Evolutionary conservation across 345 rosid species (phyloP).

Genomic region (Erysimum cheiranthoides): DNA sequence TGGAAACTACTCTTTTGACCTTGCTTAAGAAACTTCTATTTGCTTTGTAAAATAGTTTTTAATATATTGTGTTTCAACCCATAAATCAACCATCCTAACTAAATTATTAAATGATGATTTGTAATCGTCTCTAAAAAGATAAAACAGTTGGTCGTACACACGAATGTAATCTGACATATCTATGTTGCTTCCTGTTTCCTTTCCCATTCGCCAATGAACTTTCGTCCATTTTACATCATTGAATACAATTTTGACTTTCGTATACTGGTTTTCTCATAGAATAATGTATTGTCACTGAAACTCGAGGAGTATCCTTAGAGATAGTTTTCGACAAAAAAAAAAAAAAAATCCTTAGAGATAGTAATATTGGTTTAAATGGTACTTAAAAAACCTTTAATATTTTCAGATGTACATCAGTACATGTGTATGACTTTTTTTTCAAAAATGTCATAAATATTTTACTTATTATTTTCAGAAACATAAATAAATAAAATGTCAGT

Average conservation of each 20-base stretch:
- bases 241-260: neutral
- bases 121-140: constrained; percentile 14
- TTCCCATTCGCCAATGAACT: neutral
- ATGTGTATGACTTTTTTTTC: no score
- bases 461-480: neutral
- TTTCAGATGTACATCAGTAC: no score
- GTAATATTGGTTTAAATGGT: no score
- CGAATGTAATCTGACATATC: neutral
- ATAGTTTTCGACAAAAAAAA: no score
- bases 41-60: neutral
- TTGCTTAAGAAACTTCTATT: constrained; percentile 6
- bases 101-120: neutral
- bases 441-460: no score
- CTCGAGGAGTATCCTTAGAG: no score
- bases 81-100: constrained; percentile 9
- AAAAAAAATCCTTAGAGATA: no score
- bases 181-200: constrained; percentile 19
- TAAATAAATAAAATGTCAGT: neutral
- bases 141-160: constrained; percentile 13
- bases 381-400: no score
- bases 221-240: constrained; percentile 5
- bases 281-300: no score
- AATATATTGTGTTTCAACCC: neutral
- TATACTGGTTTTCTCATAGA: no score
- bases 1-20: constrained; percentile 6